Evolutionary conservation across 495 filamentous ascomycete genomes (phyloP), one percentile per base, ranked within the genome.

Genomic region (Tricharina praecox): DNA sequence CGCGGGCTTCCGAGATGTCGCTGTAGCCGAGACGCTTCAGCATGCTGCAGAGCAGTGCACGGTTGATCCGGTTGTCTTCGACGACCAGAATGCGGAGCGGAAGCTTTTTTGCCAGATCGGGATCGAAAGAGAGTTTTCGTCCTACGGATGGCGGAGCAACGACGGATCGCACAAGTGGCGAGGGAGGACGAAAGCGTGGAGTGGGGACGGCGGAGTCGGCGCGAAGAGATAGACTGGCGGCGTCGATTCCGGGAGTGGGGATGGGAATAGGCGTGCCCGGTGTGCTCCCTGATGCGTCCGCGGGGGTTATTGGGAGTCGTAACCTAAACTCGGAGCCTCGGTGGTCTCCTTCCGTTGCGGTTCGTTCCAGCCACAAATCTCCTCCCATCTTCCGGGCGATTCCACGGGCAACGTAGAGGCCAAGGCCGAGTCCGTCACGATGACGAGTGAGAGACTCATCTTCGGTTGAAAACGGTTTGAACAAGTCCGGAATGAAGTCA

Each of bases 21-120:
- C 56, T 59, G 58, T 85, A 85, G 13, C 82, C 82, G 4, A 86
- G 68, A 50, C 79, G 81, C 18, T 67, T 63, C 2, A 87, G 68
- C 73, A 82, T 82, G 53, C 66, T 75, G 23, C 80, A 71, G 16
- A 83, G 67, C 2, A 87, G 72, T 30, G 72, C 74, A n/a, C 82
- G 77, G 59, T 86, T 86, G 57, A 85, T 81, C 30, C 69, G 70
- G 64, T 86, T 87, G 64, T 87, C 82, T 64, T 87, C 82, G 13
- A 77, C 82, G 4, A 87, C 76, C 3, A 86, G 70, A 52, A 81
- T 79, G 13, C 72, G 79, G 10, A 86, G 65, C 1, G 52, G 48
- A 15, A 55, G 28, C 30, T 52, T 50, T 5, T 54, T 38, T 2
- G 44, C 57, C 34, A 56, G 47, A 16, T 51, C 51, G 20, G 33